A percentile compares a stretch with the other conserved stretches of the same genome.
phyloP scores from a whole-genome alignment of 2,329 filamentous ascomycete genomes.

The Clonostachys sp. region DNA sequence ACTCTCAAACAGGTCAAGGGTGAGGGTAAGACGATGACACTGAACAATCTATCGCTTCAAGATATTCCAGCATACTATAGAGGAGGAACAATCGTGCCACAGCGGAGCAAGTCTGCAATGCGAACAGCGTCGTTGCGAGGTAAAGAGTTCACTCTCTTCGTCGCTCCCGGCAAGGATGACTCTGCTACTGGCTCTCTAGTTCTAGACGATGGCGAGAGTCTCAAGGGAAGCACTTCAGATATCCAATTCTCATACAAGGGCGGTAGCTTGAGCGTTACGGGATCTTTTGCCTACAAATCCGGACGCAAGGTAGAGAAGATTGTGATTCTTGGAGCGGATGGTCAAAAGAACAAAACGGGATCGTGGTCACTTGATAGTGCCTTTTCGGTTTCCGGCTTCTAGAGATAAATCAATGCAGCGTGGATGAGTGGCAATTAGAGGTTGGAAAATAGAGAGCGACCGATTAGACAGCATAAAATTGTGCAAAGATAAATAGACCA shows the following conservation, averaged over 20 bases:
- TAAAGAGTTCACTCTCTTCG: constrained; percentile 62
- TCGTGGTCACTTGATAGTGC: too few relatives aligned
- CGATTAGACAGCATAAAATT: too few relatives aligned
- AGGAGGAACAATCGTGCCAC: constrained; percentile 56
- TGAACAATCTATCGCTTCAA: constrained; percentile 31
- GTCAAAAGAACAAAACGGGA: too few relatives aligned
- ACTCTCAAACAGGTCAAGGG: constrained; percentile 21
- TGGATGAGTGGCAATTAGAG: too few relatives aligned
- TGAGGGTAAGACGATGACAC: constrained; percentile 1
- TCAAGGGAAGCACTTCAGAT: neutral
- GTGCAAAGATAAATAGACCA: too few relatives aligned
- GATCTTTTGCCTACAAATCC: neutral
- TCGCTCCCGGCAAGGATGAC: constrained; percentile 58
- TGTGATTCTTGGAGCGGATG: neutral
- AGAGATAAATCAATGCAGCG: too few relatives aligned
- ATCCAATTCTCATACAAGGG: constrained; percentile 2
- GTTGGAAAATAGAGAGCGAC: too few relatives aligned
- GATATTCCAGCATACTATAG: constrained; percentile 60
- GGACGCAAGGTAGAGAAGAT: neutral
- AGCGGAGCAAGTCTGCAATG: constrained; percentile 46
- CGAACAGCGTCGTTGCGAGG: constrained; percentile 57
- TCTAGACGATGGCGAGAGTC: constrained; percentile 59
- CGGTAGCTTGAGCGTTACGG: neutral
- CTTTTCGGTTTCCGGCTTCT: too few relatives aligned
- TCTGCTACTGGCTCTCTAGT: constrained; percentile 62